phyloP scores from a whole-genome alignment of 2,329 filamentous ascomycete genomes.

The Sphaerostilbella broomeana region DNA sequence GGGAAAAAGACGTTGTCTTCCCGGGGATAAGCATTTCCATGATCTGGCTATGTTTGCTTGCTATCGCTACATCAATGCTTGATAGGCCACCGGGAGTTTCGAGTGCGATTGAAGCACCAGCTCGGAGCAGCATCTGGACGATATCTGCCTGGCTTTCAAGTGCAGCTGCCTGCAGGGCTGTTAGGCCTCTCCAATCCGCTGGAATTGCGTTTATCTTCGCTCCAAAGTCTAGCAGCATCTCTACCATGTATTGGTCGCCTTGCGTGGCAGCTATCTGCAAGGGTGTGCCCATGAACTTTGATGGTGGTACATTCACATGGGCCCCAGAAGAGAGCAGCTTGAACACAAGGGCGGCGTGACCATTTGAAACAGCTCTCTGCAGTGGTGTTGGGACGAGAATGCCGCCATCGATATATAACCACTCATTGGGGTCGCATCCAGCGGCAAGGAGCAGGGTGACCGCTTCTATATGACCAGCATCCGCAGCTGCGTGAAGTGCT shows the following conservation, averaged over 20 bases:
- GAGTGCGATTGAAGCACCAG: no score
- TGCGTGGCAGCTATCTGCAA: neutral
- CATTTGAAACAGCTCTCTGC: neutral
- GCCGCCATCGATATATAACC: neutral
- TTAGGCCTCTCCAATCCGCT: neutral
- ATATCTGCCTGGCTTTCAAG: neutral
- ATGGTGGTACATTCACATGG: neutral
- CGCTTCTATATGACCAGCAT: no score
- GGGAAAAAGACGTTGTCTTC: no score
- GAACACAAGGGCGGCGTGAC: neutral
- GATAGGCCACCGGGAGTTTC: no score
- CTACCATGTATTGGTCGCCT: neutral
- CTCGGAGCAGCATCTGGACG: neutral
- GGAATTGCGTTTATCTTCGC: neutral
- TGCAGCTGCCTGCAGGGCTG: slow-evolving; percentile 8
- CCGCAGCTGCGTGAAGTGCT: no score
- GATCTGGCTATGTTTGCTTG: no score
- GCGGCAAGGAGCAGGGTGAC: no score
- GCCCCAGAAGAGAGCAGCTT: slow-evolving; percentile 1
- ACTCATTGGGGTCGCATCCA: no score
- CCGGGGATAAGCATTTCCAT: no score
- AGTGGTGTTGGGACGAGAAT: neutral
- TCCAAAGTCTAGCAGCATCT: neutral
- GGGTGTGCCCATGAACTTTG: no score
- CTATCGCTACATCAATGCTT: neutral